These are phyloP conservation scores for Neurospora sp. DNA, from an alignment of 495 filamentous ascomycete genomes.

Conservation along the genomic window DNA sequence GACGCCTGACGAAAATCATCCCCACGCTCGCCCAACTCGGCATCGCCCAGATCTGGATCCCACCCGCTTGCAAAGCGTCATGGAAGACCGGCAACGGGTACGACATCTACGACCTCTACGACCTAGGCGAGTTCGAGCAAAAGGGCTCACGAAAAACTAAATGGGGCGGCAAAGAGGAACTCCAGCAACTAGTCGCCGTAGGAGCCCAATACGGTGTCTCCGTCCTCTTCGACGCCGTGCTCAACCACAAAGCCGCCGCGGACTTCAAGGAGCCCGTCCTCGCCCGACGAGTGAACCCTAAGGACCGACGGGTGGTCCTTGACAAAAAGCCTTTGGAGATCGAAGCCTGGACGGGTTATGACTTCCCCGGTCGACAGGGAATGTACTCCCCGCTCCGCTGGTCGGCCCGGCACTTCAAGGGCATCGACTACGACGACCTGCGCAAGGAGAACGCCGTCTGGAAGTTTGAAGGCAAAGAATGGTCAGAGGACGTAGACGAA, in stretches of 20 bases:
- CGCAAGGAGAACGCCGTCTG: conserved; percentile 52
- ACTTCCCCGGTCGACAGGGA: conserved; percentile 50
- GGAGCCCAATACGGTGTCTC: conserved; percentile 43
- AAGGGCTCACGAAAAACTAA: conserved; percentile 54
- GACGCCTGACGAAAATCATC: conserved; percentile 42
- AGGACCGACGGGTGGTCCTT: conserved; percentile 45
- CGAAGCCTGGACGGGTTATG: conserved; percentile 58
- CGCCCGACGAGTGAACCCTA: conserved; percentile 49
- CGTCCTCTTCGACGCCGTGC: conserved; percentile 63
- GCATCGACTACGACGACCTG: conserved; percentile 55
- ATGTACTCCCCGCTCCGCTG: conserved; percentile 54
- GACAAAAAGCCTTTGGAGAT: conserved; percentile 44
- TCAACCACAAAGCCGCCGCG: conserved; percentile 67
- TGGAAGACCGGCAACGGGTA: conserved; percentile 55
- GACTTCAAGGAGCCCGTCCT: conserved; percentile 49
- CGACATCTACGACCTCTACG: conserved; percentile 69
- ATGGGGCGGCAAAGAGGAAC: conserved; percentile 58
- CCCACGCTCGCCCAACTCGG: conserved; percentile 49
- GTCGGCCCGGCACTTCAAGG: conserved; percentile 58
- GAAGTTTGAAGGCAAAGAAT: conserved; percentile 51
- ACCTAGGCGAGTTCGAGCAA: conserved; percentile 75
- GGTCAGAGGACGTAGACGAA: conserved; percentile 52
- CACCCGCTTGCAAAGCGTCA: conserved; percentile 64
- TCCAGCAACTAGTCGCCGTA: conserved; percentile 38
- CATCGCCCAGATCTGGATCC: conserved; percentile 59